Base-by-base conservation (phyloP, 2,329 filamentous ascomycete genomes). In the Penicillium sp. region DNA sequence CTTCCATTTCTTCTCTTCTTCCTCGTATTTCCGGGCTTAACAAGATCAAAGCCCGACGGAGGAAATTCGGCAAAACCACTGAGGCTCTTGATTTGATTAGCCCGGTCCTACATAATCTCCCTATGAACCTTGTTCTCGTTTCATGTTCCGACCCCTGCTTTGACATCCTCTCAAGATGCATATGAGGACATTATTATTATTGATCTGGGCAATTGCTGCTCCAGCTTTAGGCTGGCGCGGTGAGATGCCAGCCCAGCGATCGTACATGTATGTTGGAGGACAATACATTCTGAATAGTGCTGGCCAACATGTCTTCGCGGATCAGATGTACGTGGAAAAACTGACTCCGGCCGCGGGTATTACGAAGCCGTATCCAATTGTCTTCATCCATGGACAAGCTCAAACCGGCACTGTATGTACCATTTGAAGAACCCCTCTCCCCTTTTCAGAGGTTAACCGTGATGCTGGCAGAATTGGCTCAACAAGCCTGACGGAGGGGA, bases 401-500 rank as follows among this genome's bases (percentile, higher is more conserved):
- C 64, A 67, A 49, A 64, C 65, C 15, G 64, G 61, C n/a, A 65
- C 64, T 5, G 65, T 68, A 48, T 4, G 52, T 52, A 52, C 47
- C 21, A 22, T 31, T 40, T 5, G 21, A 29, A 29, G 22, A 41
- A 37, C 44, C 17, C 9, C 10, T 48, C 32, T 44, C 28, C 13
- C 12, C 19, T 38, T 39, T 8, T 13, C 22, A n/a, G n/a, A 46
- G 4, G 24, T 19, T 54, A 26, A 53, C 33, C 10, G 9, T 44
- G 31, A 53, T 17, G 17, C 12, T 22, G 24, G 28, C 41, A 69
- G 64, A 71, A 72, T 43, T 75, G 67, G 66, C 60, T 74, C 28
- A 75, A 74, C 51, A 77, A 72, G 31, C 75, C 75, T 3, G 74
- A 77, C 54, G 70, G 68, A 31, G 63, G 69, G 6, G 52, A 62